Percentiles rank a stretch among this genome's conserved stretches.
Evolutionary conservation across 2,329 filamentous ascomycete genomes (phyloP).

Genomic region (Aureobasidium sp.): DNA sequence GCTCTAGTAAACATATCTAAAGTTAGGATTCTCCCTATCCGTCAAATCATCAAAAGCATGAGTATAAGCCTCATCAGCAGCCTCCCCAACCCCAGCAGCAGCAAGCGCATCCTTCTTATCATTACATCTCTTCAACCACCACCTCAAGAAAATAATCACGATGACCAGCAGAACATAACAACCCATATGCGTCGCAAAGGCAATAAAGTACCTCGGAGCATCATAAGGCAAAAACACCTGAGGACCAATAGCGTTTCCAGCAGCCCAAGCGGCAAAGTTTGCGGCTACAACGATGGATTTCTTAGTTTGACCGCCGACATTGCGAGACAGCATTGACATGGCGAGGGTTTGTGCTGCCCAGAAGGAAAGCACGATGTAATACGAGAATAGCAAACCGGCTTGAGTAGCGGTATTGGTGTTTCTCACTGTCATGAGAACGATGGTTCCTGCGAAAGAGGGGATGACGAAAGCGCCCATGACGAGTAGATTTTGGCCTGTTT

Average conservation of each 20-base stretch:
- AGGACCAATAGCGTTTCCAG: slow-evolving; percentile 58
- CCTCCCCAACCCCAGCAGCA: slow-evolving; percentile 18
- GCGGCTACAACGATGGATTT: slow-evolving; percentile 58
- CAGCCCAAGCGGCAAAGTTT: slow-evolving; percentile 57
- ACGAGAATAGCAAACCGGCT: slow-evolving; percentile 60
- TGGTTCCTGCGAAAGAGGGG: slow-evolving; percentile 63
- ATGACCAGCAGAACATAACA: slow-evolving; percentile 47
- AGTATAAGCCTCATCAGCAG: slow-evolving; percentile 14
- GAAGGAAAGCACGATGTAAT: slow-evolving; percentile 71
- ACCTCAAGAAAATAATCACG: slow-evolving; percentile 27
- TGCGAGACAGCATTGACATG: slow-evolving; percentile 55
- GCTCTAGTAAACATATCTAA: slow-evolving; percentile 26
- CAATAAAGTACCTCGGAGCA: slow-evolving; percentile 57
- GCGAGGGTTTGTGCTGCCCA: slow-evolving; percentile 50
- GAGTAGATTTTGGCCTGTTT: slow-evolving; percentile 58
- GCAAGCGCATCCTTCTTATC: slow-evolving; percentile 28
- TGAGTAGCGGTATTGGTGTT: slow-evolving; percentile 50
- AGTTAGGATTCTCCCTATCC: slow-evolving; percentile 23
- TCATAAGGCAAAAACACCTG: slow-evolving; percentile 56
- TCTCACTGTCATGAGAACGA: slow-evolving; percentile 60
- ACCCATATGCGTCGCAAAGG: slow-evolving; percentile 59
- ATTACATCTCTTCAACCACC: slow-evolving; percentile 34
- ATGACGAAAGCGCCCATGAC: slow-evolving; percentile 58
- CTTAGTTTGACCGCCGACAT: slow-evolving; percentile 66
- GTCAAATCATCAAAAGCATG: slow-evolving; percentile 26